Conservation (phyloP, 371 early-diverging fungal species). For the Lichtheimia corymbifera region DNA sequence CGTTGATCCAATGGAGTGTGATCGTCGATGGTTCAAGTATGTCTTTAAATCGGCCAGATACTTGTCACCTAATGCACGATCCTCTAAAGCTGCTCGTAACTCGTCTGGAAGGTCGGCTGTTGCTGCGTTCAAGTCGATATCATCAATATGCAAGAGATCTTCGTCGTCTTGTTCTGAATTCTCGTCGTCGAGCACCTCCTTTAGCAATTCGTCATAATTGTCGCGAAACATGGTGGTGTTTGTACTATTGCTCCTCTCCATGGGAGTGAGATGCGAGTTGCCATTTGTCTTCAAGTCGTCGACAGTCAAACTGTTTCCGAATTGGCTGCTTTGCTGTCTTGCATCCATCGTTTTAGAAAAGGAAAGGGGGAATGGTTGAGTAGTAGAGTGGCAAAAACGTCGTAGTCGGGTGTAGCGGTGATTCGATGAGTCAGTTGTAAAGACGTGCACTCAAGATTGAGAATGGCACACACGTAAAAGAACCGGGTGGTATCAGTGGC, state of each 20-base stretch:
- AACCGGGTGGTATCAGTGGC: too few species aligned
- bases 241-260: conserved; percentile 44
- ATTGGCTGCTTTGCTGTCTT: conserved; percentile 2
- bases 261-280: conserved; percentile 10
- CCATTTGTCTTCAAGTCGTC: background rate
- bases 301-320: background rate
- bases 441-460: too few species aligned
- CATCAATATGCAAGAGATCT: conserved; percentile 11
- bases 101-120: conserved; percentile 55
- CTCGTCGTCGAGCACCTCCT: conserved; percentile 60
- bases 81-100: conserved; percentile 54
- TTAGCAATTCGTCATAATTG: conserved; percentile 60
- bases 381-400: too few species aligned
- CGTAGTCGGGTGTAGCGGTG: too few species aligned
- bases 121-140: conserved; percentile 45
- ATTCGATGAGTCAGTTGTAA: too few species aligned
- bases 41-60: conserved; percentile 49
- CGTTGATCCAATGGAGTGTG: conserved; percentile 40
- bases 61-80: conserved; percentile 49
- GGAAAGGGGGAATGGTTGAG: too few species aligned
- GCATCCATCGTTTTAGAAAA: conserved; percentile 2
- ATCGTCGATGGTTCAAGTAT: conserved; percentile 51
- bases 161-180: conserved; percentile 43
- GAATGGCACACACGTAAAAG: too few species aligned
- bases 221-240: conserved; percentile 40